phyloP scores from a whole-genome alignment of 805 yeast species.

The Komagataella pastoris region DNA sequence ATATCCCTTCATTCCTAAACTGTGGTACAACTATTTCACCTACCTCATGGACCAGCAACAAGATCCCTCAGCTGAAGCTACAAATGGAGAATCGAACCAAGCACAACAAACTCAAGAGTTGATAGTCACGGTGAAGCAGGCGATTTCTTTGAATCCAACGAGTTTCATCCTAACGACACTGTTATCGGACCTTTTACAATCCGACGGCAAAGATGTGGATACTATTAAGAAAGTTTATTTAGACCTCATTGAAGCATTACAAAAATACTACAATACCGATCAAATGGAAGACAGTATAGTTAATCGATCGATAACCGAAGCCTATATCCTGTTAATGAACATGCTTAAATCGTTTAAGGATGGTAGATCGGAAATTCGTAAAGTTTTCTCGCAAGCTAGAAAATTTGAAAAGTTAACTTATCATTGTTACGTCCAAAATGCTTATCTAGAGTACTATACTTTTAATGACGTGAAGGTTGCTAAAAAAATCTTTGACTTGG shows the following conservation, averaged over 20 bases:
- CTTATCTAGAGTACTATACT: slow-evolving; percentile 63
- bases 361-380: slow-evolving; percentile 40
- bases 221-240: slow-evolving; percentile 38
- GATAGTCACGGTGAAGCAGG: neutral
- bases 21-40: slow-evolving; percentile 54
- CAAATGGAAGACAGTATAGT: slow-evolving; percentile 11
- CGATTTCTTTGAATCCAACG: neutral
- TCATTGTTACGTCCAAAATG: slow-evolving; percentile 72
- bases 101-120: neutral
- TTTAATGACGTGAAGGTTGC: slow-evolving; percentile 53
- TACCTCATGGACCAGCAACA: slow-evolving; percentile 5
- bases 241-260: slow-evolving; percentile 32
- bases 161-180: neutral
- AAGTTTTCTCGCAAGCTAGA: slow-evolving; percentile 57
- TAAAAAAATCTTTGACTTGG: slow-evolving; percentile 64
- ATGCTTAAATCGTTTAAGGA: slow-evolving; percentile 43
- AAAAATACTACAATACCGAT: slow-evolving; percentile 18
- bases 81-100: neutral
- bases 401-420: slow-evolving; percentile 49
- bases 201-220: slow-evolving; percentile 18
- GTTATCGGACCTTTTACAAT: slow-evolving; percentile 25
- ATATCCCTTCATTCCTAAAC: slow-evolving; percentile 52
- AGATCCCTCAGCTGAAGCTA: neutral
- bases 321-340: slow-evolving; percentile 59
- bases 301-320: slow-evolving; percentile 37